These are phyloP conservation scores for Stachybotrys chlorohalonatus DNA, from an alignment of 2,329 filamentous ascomycete species.

Conservation along the genomic window DNA sequence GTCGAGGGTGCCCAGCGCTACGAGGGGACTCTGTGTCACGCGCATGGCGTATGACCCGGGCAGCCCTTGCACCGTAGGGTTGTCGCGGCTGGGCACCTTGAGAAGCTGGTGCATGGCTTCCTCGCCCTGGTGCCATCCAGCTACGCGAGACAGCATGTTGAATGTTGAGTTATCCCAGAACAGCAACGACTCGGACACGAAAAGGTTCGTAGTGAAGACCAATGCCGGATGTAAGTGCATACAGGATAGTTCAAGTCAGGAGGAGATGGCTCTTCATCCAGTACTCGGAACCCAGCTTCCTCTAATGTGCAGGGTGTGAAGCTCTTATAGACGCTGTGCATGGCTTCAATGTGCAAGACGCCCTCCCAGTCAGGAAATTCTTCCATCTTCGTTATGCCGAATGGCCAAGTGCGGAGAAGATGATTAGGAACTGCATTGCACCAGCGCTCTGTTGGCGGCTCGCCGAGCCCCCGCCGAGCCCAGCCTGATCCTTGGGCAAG, in stretches of 20 bases:
- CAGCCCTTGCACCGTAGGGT: conserved; percentile 59
- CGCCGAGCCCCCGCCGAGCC: no score
- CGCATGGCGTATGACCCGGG: conserved; percentile 51
- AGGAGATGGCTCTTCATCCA: no score
- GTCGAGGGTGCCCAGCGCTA: conserved; percentile 68
- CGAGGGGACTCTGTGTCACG: conserved; percentile 52
- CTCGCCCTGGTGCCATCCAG: conserved; percentile 57
- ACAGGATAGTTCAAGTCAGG: not conserved
- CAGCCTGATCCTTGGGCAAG: not conserved
- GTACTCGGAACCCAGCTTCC: no score
- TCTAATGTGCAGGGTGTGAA: no score
- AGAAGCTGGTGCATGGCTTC: conserved; percentile 54
- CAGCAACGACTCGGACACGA: not conserved
- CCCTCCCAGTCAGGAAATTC: not conserved
- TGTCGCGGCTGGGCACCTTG: conserved; percentile 44
- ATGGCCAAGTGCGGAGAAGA: not conserved
- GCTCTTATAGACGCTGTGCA: no score
- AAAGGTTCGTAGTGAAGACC: not conserved
- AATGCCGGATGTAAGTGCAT: not conserved
- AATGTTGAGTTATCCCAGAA: not conserved
- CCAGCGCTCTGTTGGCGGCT: no score
- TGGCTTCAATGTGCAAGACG: not conserved
- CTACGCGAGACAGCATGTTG: conserved; percentile 17
- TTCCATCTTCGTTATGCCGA: not conserved
- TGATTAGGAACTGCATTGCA: no score